Evolutionary conservation across 1,139 yeast genomes (phyloP), one percentile per base, ranked within the genome.

Genomic region (Zygosaccharomyces pseudobailii): DNA sequence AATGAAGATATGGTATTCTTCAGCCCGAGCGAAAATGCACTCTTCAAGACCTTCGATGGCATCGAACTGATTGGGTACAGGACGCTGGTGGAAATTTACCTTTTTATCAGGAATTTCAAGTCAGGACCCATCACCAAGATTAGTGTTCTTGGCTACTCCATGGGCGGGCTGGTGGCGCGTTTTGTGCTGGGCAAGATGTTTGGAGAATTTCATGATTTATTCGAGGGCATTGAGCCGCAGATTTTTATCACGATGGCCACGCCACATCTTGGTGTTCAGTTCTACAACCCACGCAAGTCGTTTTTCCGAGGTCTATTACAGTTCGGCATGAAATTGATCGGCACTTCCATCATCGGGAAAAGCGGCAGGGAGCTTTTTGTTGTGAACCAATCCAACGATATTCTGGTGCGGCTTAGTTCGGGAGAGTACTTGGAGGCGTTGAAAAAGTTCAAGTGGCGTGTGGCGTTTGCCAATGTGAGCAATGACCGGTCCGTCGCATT

Each of bases 1-100:
- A 59, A 70, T 5, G 57, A 66, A 6, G 71, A 73, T 28, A 69
- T 82, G 2, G 76, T 78, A 20, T 74, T 84, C 1, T 69, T 85
- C 40, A 75, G 82, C 41, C 90, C 96, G 0, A 74, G 79, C 8
- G 73, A 84, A n/a, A 87, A 86, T 55, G 75, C 89, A 6, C 74
- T 79, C 53, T 78, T 87, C 74, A 82, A 82, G 58, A 87, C 96
- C 0, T 87, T 87, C 59, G 97, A 90, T 62, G 97, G 97, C 7
- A 71, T 90, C 31, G 77, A 76, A 51, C 70, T 82, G 28, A 80
- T 89, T 53, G 90, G 95, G 1, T 78, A 79, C 53, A 72, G 87
- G 45, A 80, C 87, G 20, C 66, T 87, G 21, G 67, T 75, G 4
- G 96, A 89, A 61, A 74, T 84, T 32, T 82, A 78, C 52, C 68